These are phyloP conservation scores for Santalum album DNA, from an alignment of 164 flowering plant genomes.

Conservation along the genomic window DNA sequence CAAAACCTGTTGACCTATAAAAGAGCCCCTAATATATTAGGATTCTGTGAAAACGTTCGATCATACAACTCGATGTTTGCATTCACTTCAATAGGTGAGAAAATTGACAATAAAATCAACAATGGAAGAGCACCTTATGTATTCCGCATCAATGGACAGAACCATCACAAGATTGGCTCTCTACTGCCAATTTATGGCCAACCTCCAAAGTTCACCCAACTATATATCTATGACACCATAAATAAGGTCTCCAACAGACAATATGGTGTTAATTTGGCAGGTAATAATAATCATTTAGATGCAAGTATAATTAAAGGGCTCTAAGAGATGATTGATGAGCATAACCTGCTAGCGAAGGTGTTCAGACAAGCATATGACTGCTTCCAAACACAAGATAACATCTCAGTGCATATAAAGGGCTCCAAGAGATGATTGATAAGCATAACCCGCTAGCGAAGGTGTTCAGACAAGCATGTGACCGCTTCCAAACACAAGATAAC, in stretches of 20 bases:
- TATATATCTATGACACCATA: conserved; percentile 7
- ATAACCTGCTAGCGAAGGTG: background rate
- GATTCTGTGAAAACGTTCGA: too few relatives aligned
- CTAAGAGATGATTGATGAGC: background rate
- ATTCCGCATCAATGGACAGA: conserved; percentile 2
- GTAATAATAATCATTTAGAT: background rate
- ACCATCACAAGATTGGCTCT: too few relatives aligned
- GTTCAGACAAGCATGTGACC: conserved; percentile 11
- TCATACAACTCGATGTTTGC: conserved; percentile 8
- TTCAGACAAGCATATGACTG: conserved; percentile 11
- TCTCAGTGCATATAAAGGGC: background rate
- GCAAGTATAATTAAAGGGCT: background rate
- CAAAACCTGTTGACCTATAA: too few relatives aligned
- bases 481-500: background rate
- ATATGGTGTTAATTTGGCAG: background rate
- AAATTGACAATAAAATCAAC: conserved; percentile 1
- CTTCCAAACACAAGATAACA: background rate
- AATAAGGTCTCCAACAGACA: conserved; percentile 7
- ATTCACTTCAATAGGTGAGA: conserved; percentile 9
- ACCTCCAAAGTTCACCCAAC: background rate
- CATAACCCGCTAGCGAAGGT: background rate
- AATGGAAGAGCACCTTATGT: conserved; percentile 1
- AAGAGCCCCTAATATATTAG: too few relatives aligned
- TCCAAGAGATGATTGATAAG: background rate
- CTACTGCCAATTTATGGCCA: too few relatives aligned